Base-by-base conservation (phyloP, 371 early-diverging fungal genomes). In the Mortierella sp. region DNA sequence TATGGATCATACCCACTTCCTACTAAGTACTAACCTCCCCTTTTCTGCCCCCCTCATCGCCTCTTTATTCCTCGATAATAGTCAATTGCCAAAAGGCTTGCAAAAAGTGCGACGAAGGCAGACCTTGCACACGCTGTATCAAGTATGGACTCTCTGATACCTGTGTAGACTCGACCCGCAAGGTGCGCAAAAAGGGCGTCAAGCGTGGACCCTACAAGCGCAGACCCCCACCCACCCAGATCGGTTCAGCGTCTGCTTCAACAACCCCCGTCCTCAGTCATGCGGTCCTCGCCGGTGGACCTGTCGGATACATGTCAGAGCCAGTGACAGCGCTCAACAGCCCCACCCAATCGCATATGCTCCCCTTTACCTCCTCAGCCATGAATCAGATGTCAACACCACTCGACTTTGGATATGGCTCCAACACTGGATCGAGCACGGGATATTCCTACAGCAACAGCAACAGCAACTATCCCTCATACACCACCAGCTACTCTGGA, bases 21-120 rank as follows among this genome's bases (percentile, higher is more conserved):
- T 22, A 37, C 43, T 31, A 47, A n/a, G 34, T 24, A 45, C 63
- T 74, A 39, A 61, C 43, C 26, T 10, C 43, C 24, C 39, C 47
- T 22, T 29, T 26, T 40, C 19, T 24, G 22, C 26, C 1, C 53
- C 10, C 16, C 39, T 24, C 29, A 47, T 67, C 5, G 48, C 48
- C 45, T n/a, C 40, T 39, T 64, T 64, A 24, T 19, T 41, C 14
- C 26, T 68, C 45, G 34, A 50, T 19, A 26, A n/a, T 70, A 90
- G 94, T 93, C 58, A 95, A 96, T 77, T 97, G 97, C 77, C 95
- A 96, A 86, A 93, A 93, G 77, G 95, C 97, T 0, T 97, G 97
- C 87, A 97, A 97, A 85, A 96, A 96, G 80, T 97, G 97, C 80
- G 96, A 95, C 81, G 93, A 96, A 65, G 91, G 89, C 31, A 88